Evolutionary conservation across 371 early-diverging fungal genomes (phyloP), one percentile per base, ranked within the genome.

Genomic region (Ordospora pajunii): DNA sequence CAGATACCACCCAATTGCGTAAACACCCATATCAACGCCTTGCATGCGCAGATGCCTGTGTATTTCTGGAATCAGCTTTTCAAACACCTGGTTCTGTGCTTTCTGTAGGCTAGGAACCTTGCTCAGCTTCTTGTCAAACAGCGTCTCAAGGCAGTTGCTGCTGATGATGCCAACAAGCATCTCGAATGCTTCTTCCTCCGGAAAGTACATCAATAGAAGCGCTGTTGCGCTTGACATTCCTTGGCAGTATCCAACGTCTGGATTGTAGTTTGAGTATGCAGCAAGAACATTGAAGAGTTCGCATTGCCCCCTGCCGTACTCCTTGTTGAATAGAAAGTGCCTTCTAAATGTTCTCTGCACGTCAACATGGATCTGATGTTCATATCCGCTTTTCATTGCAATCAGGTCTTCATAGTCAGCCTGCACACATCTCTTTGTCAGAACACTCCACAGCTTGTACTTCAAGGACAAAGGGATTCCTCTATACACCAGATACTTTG

Each of bases 201-300:
- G 52, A 70, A 80, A 84, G 69, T 83, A 80, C 78, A 81, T 82
- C 32, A 86, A 49, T 40, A 86, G 50, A 19, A 85, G 48, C 51
- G 74, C 84, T 43, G 77, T 78, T 54, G 83, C 77, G 54, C 76
- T 79, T 32, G 83, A 81, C 79, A 86, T 85, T 10, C 86, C 86
- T 62, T 86, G 86, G 74, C 86, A 86, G 67, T 86, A 86, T 54
- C 84, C 85, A 63, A 86, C 80, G 8, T 51, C 25, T 25, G 76
- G 78, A 25, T 75, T 77, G 44, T 79, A 68, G 66, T 80, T 82
- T 10, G 86, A 80, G 71, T 77, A 82, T 22, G 83, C 83, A 3
- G 81, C 73, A n/a, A 86, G 76, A n/a, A 86, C 71, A 14, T 82
- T 80, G 45, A 78, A 78, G 42, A 85, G 62, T 46, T 73, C 66